A percentile compares a stretch with the other conserved stretches of the same genome.
Evolutionary conservation across 352 stramenopile species (phyloP).

Genomic region (Pythium insidiosum): DNA sequence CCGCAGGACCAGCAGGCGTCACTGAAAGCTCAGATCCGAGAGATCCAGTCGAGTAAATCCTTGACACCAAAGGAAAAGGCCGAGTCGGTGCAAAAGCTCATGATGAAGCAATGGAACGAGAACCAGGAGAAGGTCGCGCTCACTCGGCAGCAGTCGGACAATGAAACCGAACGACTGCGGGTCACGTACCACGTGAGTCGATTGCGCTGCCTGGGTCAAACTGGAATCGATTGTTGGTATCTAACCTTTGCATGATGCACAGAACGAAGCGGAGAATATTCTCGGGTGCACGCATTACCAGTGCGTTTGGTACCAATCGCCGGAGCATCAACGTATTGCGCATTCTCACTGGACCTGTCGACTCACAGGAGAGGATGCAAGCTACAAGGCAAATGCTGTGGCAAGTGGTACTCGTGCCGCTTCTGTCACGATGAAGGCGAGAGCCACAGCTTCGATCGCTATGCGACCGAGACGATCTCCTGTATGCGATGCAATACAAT

Average conservation of each 20-base stretch:
- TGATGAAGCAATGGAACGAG: constrained; percentile 84
- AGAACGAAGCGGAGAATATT: constrained; percentile 55
- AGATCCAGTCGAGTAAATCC: constrained; percentile 73
- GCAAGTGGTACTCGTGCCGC: constrained; percentile 83
- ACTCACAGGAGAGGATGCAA: constrained; percentile 46
- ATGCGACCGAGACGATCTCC: constrained; percentile 90
- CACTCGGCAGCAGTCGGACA: constrained; percentile 31
- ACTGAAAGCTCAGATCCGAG: constrained; percentile 64
- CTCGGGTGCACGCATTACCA: constrained; percentile 86
- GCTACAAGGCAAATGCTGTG: constrained; percentile 81
- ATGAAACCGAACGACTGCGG: constrained; percentile 32
- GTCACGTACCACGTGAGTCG: constrained; percentile 49
- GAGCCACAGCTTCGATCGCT: constrained; percentile 90
- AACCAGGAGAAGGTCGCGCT: constrained; percentile 41
- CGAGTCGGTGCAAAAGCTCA: constrained; percentile 75
- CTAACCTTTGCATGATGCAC: too few species aligned
- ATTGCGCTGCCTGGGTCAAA: too few species aligned
- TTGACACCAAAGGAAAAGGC: constrained; percentile 78
- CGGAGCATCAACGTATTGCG: too few species aligned
- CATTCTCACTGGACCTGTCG: background rate
- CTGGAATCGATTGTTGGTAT: too few species aligned
- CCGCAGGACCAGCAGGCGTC: constrained; percentile 36
- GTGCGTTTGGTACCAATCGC: too few species aligned
- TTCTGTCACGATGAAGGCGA: constrained; percentile 87
- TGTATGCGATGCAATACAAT: constrained; percentile 90